Conservation (phyloP, 305 asterid genomes). For the Caryopteris hybrid region DNA sequence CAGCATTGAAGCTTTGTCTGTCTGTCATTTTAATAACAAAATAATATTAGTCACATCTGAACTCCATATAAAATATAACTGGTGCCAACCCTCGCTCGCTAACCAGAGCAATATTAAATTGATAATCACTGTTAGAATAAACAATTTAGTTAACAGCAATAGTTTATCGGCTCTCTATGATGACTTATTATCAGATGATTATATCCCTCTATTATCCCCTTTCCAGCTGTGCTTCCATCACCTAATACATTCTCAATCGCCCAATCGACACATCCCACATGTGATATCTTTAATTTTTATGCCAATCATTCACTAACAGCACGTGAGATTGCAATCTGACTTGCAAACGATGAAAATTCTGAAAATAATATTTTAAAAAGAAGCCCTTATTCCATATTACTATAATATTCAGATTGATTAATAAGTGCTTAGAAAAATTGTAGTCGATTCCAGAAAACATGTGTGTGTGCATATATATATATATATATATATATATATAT, state of each 20-base stretch:
- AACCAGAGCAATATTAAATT: neutral
- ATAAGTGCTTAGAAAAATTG: neutral
- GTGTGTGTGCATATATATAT: no score
- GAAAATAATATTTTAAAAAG: neutral
- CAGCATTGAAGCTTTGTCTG: slow-evolving; percentile 94
- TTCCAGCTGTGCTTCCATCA: slow-evolving; percentile 36
- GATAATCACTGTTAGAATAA: neutral
- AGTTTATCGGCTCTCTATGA: slow-evolving; percentile 7
- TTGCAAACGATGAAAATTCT: neutral
- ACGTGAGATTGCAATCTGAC: slow-evolving; percentile 19
- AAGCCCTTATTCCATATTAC: neutral
- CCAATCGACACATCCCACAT: slow-evolving; percentile 25
- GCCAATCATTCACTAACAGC: slow-evolving; percentile 18
- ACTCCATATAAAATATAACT: neutral
- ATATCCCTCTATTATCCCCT: slow-evolving; percentile 31
- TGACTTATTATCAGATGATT: slow-evolving; percentile 32
- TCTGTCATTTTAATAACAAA: slow-evolving; percentile 62
- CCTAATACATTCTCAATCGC: slow-evolving; percentile 33
- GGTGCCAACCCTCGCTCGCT: neutral
- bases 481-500: neutral
- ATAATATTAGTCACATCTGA: slow-evolving; percentile 16
- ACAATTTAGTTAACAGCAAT: neutral
- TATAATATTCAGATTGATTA: neutral
- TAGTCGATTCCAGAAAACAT: neutral
- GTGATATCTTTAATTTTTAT: slow-evolving; percentile 9